A percentile compares a stretch with the other conserved stretches of the same genome.
phyloP scores from a whole-genome alignment of 1,139 yeast genomes.

The Sugiyamaella grinbergsii region DNA sequence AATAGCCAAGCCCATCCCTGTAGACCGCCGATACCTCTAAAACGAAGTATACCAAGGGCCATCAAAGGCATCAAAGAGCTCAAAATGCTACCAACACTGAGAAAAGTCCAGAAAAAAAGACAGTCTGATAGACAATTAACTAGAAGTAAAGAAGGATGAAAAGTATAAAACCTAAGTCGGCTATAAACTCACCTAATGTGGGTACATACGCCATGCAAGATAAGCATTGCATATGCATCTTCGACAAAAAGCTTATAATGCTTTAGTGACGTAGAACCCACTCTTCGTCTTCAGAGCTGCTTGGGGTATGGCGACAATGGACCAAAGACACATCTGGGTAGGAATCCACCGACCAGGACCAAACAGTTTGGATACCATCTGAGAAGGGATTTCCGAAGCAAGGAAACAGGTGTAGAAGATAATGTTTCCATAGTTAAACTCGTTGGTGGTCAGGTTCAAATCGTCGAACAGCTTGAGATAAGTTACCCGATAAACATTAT shows the following conservation, averaged over 20 bases:
- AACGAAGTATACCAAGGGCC: slow-evolving; percentile 50
- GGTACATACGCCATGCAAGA: no score
- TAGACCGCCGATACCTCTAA: slow-evolving; percentile 52
- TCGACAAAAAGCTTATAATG: slow-evolving; percentile 50
- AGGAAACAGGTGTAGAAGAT: slow-evolving; percentile 49
- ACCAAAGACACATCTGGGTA: slow-evolving; percentile 52
- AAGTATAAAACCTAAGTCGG: slow-evolving; percentile 54
- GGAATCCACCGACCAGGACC: slow-evolving; percentile 60
- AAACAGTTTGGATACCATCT: slow-evolving; percentile 51
- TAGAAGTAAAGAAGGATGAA: slow-evolving; percentile 53
- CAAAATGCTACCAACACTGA: slow-evolving; percentile 32
- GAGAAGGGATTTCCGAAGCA: slow-evolving; percentile 55
- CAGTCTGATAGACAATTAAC: slow-evolving; percentile 51
- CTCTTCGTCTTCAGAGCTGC: slow-evolving; percentile 44
- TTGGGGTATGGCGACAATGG: slow-evolving; percentile 51
- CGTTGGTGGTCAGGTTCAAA: slow-evolving; percentile 48
- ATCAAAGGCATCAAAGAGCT: slow-evolving; percentile 46
- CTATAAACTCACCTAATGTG: slow-evolving; percentile 49
- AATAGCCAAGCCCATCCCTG: slow-evolving; percentile 64
- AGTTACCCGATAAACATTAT: slow-evolving; percentile 52
- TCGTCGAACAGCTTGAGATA: slow-evolving; percentile 53
- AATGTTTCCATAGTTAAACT: slow-evolving; percentile 53
- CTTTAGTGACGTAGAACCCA: slow-evolving; percentile 48
- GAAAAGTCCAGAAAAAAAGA: slow-evolving; percentile 48
- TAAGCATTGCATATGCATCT: no score